Evolutionary conservation across 768 basidiomycete species (phyloP), one percentile per base, ranked within the genome.

Genomic region (Phylloporus rhodoxanthus): DNA sequence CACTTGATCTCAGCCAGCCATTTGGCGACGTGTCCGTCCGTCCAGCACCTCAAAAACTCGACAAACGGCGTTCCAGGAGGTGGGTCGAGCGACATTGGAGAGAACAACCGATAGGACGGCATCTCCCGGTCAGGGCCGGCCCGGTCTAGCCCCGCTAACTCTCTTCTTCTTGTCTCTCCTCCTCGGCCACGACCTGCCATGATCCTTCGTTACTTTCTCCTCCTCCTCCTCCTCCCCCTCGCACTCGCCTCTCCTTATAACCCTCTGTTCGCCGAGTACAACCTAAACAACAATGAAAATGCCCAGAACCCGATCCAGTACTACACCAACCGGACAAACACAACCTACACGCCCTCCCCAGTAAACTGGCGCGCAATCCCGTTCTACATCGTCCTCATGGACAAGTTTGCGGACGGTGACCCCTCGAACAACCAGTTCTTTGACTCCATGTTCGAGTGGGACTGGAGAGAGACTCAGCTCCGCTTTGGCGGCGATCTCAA

Each of bases 351-450:
- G 0, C 75, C 79, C 0, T 93, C 91, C 0, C 93, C 93, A 0
- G 40, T 55, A 13, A 96, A 96, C 68, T 96, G 93, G 93, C 81
- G 93, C 17, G 70, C 79, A 6, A 69, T 91, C 10, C 89, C 90
- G 1, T 75, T 82, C 44, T 92, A 92, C 63, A 88, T 85, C 37
- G 60, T 91, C 59, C 82, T 95, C 44, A 68, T 93, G 57, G 93
- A 96, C 77, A 95, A 95, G 70, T 95, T 90, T 63, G 91, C 91
- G 13, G 91, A 95, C 58, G 93, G 93, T 1, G 87, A 92, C 64
- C 93, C 93, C 3, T 70, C 81, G 38, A 96, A 95, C 63, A 93
- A 96, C 66, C 89, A 95, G 72, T 94, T 73, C 67, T 96, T 92
- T 63, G 75, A 74, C 23, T 81, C 89, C 20, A 74, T 77, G 64